Evolutionary conservation across 176 grass and related monocot genomes (phyloP).

Genomic region (Leersia perrieri): DNA sequence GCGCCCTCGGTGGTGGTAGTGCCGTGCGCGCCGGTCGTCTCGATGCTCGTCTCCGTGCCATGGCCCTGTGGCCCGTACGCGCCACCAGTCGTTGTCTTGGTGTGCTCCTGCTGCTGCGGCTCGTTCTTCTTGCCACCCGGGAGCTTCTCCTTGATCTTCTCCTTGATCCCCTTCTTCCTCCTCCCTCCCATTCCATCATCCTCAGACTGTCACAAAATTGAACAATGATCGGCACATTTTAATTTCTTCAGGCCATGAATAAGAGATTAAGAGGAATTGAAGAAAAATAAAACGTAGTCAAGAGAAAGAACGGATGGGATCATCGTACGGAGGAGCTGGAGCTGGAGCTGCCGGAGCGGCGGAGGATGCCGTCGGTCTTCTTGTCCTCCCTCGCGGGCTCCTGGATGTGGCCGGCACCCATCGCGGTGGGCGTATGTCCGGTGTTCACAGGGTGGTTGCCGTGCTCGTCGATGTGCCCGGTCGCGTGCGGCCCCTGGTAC

Average conservation of each 20-base stretch:
- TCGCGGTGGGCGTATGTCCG: neutral
- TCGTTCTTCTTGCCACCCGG: slow-evolving; percentile 24
- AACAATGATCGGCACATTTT: no score
- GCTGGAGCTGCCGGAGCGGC: slow-evolving; percentile 57
- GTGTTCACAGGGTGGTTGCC: slow-evolving; percentile 10
- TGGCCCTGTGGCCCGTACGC: slow-evolving; percentile 25
- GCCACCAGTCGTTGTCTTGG: neutral
- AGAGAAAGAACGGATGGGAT: no score
- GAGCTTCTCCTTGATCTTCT: slow-evolving; percentile 79
- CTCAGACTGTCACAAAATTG: slow-evolving; percentile 18
- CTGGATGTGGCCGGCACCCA: slow-evolving; percentile 24
- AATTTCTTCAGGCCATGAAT: no score
- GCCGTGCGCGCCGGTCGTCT: neutral
- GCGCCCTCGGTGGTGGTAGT: neutral
- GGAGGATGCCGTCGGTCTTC: slow-evolving; percentile 30
- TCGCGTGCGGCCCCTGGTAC: slow-evolving; percentile 21
- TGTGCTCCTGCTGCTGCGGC: neutral
- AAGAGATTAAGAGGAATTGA: no score
- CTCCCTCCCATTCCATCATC: slow-evolving; percentile 61
- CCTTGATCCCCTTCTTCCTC: slow-evolving; percentile 68
- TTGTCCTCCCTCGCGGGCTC: slow-evolving; percentile 4
- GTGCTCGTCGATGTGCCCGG: slow-evolving; percentile 31
- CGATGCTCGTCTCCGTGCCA: neutral
- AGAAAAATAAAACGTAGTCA: no score
- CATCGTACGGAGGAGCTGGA: slow-evolving; percentile 60